Percentiles rank a stretch among this genome's conserved stretches.
These are phyloP conservation scores for Chlorociboria aeruginascens DNA, from an alignment of 495 filamentous ascomycete species.

Conservation along the genomic window DNA sequence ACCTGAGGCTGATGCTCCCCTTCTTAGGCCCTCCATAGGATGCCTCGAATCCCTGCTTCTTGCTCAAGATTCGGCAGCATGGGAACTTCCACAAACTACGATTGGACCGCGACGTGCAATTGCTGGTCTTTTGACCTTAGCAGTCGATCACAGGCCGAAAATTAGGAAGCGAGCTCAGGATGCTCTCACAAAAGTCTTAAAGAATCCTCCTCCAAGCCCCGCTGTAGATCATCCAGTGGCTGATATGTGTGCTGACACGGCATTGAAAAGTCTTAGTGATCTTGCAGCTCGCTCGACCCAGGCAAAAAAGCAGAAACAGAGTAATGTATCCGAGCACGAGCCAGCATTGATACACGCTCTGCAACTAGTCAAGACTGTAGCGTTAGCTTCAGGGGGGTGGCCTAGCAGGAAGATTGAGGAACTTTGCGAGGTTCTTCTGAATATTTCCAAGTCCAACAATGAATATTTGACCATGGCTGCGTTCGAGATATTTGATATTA, in stretches of 20 bases:
- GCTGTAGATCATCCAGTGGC: slow-evolving; percentile 85
- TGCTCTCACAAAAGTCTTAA: slow-evolving; percentile 69
- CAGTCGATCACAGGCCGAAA: slow-evolving; percentile 84
- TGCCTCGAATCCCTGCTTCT: slow-evolving; percentile 79
- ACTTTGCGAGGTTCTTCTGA: slow-evolving; percentile 78
- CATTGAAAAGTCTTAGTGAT: slow-evolving; percentile 62
- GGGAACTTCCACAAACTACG: slow-evolving; percentile 72
- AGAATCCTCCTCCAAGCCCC: slow-evolving; percentile 75
- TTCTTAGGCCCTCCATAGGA: slow-evolving; percentile 81
- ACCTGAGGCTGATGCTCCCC: slow-evolving; percentile 73
- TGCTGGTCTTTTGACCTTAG: slow-evolving; percentile 71
- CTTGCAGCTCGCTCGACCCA: slow-evolving; percentile 47
- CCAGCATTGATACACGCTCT: slow-evolving; percentile 81
- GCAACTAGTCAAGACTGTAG: slow-evolving; percentile 81
- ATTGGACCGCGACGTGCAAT: slow-evolving; percentile 82
- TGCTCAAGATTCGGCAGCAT: slow-evolving; percentile 76
- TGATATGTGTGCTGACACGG: slow-evolving; percentile 89
- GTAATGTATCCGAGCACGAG: slow-evolving; percentile 47
- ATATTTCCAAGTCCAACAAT: slow-evolving; percentile 76
- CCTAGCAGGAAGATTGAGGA: slow-evolving; percentile 91
- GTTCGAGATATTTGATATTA: slow-evolving; percentile 93
- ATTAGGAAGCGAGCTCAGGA: slow-evolving; percentile 92
- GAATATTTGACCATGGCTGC: slow-evolving; percentile 92
- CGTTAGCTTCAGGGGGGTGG: slow-evolving; percentile 81
- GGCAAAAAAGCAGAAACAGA: slow-evolving; percentile 56